A percentile compares a stretch with the other conserved stretches of the same genome.
phyloP scores from a whole-genome alignment of 768 basidiomycete genomes.

The Pleurotus ostreatus region DNA sequence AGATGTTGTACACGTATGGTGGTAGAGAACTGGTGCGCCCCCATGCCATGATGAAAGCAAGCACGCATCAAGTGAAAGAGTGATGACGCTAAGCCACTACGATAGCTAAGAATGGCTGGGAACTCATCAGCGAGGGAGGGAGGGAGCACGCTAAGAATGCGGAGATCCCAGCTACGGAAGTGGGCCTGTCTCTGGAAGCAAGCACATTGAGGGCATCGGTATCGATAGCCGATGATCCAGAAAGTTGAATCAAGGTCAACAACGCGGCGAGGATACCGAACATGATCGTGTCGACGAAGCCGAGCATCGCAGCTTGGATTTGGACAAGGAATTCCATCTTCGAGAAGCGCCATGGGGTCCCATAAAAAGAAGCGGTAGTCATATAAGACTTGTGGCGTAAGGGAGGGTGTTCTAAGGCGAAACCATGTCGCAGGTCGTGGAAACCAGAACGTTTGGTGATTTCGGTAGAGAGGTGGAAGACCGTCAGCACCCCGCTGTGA shows the following conservation, averaged over 20 bases:
- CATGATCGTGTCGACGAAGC: conserved; percentile 1
- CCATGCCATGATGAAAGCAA: conserved; percentile 23
- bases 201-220: conserved; percentile 16
- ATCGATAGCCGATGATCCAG: conserved; percentile 21
- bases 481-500: not conserved
- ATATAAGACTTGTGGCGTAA: not conserved
- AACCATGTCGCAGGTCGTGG: not conserved
- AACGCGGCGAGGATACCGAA: conserved; percentile 10
- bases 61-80: conserved; percentile 5
- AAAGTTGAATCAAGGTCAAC: conserved; percentile 15
- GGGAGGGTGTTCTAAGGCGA: not conserved
- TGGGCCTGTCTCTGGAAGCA: conserved; percentile 14
- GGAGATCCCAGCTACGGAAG: conserved; percentile 22
- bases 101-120: conserved; percentile 18
- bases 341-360: not conserved
- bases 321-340: not conserved
- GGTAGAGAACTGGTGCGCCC: conserved; percentile 22
- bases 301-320: not conserved
- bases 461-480: not conserved
- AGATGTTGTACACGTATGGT: conserved; percentile 18
- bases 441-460: not conserved
- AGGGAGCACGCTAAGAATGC: conserved; percentile 18
- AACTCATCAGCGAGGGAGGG: conserved; percentile 18
- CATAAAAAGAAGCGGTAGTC: not conserved
- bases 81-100: conserved; percentile 16